A percentile compares a stretch with the other conserved stretches of the same genome.
These are phyloP conservation scores for Incumbomyces lentus DNA, from an alignment of 2,329 filamentous ascomycete species.

Conservation along the genomic window DNA sequence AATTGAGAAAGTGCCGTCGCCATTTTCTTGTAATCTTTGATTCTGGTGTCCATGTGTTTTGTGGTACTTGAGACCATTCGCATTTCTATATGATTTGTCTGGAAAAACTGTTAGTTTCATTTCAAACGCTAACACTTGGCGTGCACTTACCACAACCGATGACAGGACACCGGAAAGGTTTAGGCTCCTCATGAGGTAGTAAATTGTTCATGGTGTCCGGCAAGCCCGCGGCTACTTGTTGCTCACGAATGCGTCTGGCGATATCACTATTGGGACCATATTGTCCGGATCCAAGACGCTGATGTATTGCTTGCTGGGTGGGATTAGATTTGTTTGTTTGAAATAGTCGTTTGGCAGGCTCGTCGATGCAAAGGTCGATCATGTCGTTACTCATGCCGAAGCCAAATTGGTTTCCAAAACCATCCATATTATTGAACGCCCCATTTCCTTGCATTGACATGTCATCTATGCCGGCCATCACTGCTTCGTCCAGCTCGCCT, in stretches of 20 bases:
- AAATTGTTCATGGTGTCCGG: constrained; percentile 35
- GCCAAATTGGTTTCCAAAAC: constrained; percentile 26
- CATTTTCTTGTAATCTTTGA: constrained; percentile 91
- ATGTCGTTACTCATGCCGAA: constrained; percentile 41
- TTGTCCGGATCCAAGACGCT: constrained; percentile 65
- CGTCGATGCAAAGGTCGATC: constrained; percentile 66
- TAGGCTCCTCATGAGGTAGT: constrained; percentile 72
- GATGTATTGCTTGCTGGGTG: constrained; percentile 41
- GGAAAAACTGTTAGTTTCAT: neutral
- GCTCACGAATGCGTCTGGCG: constrained; percentile 53
- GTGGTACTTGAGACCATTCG: constrained; percentile 92
- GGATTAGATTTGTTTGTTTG: constrained; percentile 67
- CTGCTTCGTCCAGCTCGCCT: constrained; percentile 64
- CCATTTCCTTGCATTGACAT: constrained; percentile 45
- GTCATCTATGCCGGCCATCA: constrained; percentile 53
- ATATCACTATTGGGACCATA: constrained; percentile 68
- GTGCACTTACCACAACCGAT: constrained; percentile 61
- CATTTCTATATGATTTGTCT: constrained; percentile 93
- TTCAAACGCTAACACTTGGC: neutral
- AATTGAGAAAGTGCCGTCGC: constrained; percentile 94
- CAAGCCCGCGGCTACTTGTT: constrained; percentile 51
- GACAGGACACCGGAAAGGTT: constrained; percentile 94
- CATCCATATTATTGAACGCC: constrained; percentile 30
- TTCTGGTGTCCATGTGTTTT: constrained; percentile 87
- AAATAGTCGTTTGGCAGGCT: constrained; percentile 87